Percentiles rank a stretch among this genome's conserved stretches.
Conservation (phyloP, 2,329 filamentous ascomycete genomes). For the Botrytis elliptica region DNA sequence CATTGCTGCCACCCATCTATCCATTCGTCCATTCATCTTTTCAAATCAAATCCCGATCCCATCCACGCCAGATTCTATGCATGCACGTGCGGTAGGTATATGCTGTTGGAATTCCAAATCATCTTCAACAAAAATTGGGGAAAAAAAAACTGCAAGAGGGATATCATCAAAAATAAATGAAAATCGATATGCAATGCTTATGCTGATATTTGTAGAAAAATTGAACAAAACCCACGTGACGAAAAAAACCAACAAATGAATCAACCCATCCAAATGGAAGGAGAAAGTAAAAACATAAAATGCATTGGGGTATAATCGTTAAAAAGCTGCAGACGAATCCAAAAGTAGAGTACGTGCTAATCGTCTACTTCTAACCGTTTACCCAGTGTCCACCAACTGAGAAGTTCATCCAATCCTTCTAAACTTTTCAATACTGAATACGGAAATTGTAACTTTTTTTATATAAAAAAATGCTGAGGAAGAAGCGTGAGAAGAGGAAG, state of each 20-base stretch:
- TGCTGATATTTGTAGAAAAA: not conserved
- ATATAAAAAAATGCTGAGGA: not conserved
- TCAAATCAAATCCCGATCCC: not conserved
- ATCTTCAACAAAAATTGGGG: not conserved
- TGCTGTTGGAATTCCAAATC: not conserved
- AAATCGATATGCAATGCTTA: not conserved
- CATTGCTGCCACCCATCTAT: not conserved
- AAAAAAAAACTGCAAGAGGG: not conserved
- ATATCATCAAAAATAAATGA: not conserved
- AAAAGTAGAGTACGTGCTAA: constrained; percentile 11
- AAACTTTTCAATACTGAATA: constrained; percentile 1
- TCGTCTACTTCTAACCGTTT: constrained; percentile 9
- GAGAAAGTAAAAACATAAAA: not conserved
- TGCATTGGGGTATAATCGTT: constrained; percentile 19
- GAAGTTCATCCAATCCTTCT: constrained; percentile 15
- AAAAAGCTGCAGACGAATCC: constrained; percentile 15
- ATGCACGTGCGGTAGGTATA: not conserved
- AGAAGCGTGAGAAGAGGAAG: not conserved
- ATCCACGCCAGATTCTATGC: not conserved
- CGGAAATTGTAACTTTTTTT: not conserved
- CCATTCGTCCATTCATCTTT: not conserved
- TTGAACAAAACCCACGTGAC: not conserved
- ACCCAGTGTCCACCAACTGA: constrained; percentile 4
- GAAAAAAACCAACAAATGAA: not conserved
- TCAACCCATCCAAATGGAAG: not conserved